Conservation (phyloP, 2,329 filamentous ascomycete genomes). For the Mycosphaerella arachidis region DNA sequence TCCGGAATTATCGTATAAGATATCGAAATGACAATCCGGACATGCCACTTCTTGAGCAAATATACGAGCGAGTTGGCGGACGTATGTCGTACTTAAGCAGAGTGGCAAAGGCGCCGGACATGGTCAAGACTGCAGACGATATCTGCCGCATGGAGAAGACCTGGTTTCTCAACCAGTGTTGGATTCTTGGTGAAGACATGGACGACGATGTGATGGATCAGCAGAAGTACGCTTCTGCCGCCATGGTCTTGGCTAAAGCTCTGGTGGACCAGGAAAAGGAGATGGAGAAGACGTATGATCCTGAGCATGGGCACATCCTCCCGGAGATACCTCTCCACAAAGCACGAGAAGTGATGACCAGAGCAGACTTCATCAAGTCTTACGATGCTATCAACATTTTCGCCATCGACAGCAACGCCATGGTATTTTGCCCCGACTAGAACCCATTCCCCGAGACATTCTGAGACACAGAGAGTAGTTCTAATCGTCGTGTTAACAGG, state of each 20-base stretch:
- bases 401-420: slow-evolving; percentile 80
- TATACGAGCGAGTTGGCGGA: slow-evolving; percentile 84
- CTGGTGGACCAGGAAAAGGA: slow-evolving; percentile 77
- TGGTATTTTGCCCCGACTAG: slow-evolving; percentile 40
- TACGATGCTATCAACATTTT: slow-evolving; percentile 95
- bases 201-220: slow-evolving; percentile 99
- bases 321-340: slow-evolving; percentile 77
- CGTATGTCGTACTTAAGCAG: slow-evolving; percentile 82
- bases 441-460: too few relatives aligned
- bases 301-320: slow-evolving; percentile 65
- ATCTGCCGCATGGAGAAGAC: slow-evolving; percentile 69
- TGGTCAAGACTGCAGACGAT: slow-evolving; percentile 70
- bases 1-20: slow-evolving; percentile 73
- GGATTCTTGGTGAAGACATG: slow-evolving; percentile 70
- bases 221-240: slow-evolving; percentile 89
- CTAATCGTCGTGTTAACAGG: too few relatives aligned
- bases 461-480: too few relatives aligned
- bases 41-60: slow-evolving; percentile 59
- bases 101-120: slow-evolving; percentile 80
- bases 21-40: slow-evolving; percentile 64
- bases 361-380: slow-evolving; percentile 83
- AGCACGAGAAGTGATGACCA: slow-evolving; percentile 89
- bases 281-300: slow-evolving; percentile 59
- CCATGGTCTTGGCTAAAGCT: slow-evolving; percentile 87
- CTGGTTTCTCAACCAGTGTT: slow-evolving; percentile 76